Evolutionary conservation across 176 grass and related monocot species (phyloP), one percentile per base, ranked within the genome.

Genomic region (Poa pratensis): DNA sequence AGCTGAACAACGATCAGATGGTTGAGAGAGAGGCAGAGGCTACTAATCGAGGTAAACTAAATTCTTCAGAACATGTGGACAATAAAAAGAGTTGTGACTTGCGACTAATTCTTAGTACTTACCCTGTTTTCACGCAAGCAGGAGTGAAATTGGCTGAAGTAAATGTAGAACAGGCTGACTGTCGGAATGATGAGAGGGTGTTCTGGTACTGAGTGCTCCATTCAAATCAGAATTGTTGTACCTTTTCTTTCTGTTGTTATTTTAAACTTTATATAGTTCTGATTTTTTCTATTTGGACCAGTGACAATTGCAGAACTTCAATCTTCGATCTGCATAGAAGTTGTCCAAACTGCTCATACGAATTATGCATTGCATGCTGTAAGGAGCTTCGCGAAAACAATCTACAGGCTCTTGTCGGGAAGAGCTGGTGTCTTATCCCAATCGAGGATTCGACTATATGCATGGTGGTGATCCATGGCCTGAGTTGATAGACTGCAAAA

Each of bases 251-350:
- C 17, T 57, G 8, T 53, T 74, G 23, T 72, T 69, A 15, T 27
- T 67, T 75, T 10, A 48, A 54, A 52, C 27, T 82, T 86, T 61
- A 61, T 61, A 61, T 53, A 75, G 17, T 30, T 69, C 5, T 81
- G 22, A 42, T 82, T 73, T 2, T 86, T 48, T 84, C 40, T 55
- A 72, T 81, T 35, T 73, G 18, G 61, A 50, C 23, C 86, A 95
- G 91, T 83, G 76, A 96, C 86, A 83, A 89, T 78, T 96, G 94
- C 67, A 64, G 50, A 62, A 96, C 94, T 48, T 93, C 89, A 72
- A 96, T 96, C 73, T 78, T 88, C 80, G 91, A 96, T 77, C 78
- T 96, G 20, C 91, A 96, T 51, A 87, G 94, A 91, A 88, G 87
- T 43, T 96, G 94, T 66, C 32, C 81, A 61, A 76, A 20, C 19